Percentiles rank a stretch among this genome's conserved stretches.
Conservation (phyloP, 805 yeast genomes). For the Teunomyces lycoperdinae region DNA sequence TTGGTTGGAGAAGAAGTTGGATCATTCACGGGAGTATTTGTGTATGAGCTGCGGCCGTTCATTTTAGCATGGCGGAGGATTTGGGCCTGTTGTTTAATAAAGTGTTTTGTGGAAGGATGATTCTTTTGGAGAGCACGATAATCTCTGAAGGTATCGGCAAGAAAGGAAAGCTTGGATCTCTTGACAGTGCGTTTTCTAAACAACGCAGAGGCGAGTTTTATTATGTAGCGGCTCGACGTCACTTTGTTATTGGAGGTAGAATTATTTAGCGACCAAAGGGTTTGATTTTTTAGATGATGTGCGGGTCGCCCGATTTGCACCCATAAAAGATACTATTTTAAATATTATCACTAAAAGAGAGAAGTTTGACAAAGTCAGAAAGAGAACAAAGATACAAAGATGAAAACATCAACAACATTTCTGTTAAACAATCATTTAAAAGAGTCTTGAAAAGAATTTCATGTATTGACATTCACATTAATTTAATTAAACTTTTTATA, state of each 20-base stretch:
- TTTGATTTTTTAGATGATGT: background rate
- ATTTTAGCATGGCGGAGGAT: constrained; percentile 17
- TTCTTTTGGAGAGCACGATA: constrained; percentile 23
- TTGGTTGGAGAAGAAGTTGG: background rate
- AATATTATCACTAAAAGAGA: background rate
- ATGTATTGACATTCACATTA: too few species aligned
- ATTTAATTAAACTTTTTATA: too few species aligned
- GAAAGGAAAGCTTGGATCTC: constrained; percentile 21
- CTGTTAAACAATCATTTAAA: too few species aligned
- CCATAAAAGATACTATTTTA: background rate
- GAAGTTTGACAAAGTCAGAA: background rate
- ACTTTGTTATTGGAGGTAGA: constrained; percentile 11
- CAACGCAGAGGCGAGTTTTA: constrained; percentile 19
- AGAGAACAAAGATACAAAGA: background rate
- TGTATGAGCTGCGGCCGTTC: constrained; percentile 5
- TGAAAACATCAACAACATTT: background rate
- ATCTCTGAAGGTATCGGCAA: constrained; percentile 32
- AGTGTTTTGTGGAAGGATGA: constrained; percentile 13
- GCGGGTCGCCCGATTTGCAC: background rate
- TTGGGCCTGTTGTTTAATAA: constrained; percentile 9
- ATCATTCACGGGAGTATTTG: background rate
- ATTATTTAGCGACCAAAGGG: background rate
- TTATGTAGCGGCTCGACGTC: constrained; percentile 13
- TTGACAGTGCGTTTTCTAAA: constrained; percentile 11
- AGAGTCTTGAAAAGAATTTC: too few species aligned